Base-by-base conservation (phyloP, 768 basidiomycete genomes). In the Lactarius deliciosus region DNA sequence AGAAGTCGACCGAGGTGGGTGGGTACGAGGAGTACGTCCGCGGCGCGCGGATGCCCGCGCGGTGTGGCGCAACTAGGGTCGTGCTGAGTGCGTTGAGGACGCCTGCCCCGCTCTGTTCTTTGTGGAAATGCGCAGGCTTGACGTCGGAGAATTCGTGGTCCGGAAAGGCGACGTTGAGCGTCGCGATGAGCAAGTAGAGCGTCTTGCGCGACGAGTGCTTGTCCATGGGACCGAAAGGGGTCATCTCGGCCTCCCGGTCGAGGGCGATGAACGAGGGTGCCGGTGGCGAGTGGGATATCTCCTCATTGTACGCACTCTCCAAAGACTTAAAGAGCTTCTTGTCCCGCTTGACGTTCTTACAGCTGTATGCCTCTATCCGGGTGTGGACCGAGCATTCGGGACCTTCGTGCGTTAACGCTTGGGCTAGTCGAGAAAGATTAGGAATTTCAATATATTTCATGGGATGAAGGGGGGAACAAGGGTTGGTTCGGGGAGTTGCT, bases 91-190 rank as follows among this genome's bases (percentile, higher is more conserved):
- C 85, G 73, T 91, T 90, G 65, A 96, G 86, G 53, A 96, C 91
- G 75, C 79, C 83, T 3, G 91, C 90, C 38, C 83, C 83, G 45
- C 81, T 88, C 76, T 85, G 74, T 76, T 96, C 93, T 65, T 89
- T 89, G 74, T 84, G 87, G 77, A 99, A 99, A 72, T 96, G 90
- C 11, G 89, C 88, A 0, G 95, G 92, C 32, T 90, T 86, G 60
- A 97, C 90, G 75, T 92, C 90, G 8, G 92, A 92, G 80, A 98
- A 99, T 74, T 98, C 96, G 79, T 98, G 85, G 83, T 98, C 96
- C 2, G 96, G 96, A 75, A 96, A 99, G 7, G 96, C 96, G 73
- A 94, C 86, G 80, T 99, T 99, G 73, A 99, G 89, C 3, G 95
- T 94, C 38, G 94, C 91, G 73, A 98, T 97, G 75, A 98, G 90